phyloP scores from a whole-genome alignment of 1,284 basidiomycete genomes.

The Sporisorium reilianum region DNA sequence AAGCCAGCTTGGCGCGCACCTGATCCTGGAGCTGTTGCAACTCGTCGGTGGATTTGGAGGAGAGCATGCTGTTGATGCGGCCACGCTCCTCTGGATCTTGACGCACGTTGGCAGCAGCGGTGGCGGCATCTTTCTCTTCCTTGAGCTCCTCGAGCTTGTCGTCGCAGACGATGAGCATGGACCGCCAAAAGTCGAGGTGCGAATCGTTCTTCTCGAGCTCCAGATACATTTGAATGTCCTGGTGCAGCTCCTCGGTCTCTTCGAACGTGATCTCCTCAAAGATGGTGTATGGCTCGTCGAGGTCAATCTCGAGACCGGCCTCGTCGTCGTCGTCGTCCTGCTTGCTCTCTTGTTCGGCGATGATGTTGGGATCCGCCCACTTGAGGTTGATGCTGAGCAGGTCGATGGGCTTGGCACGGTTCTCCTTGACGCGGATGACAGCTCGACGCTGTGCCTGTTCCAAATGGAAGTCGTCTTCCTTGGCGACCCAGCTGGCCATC shows the following conservation, averaged over 20 bases:
- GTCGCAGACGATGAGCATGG: slow-evolving; percentile 96
- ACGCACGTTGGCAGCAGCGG: slow-evolving; percentile 73
- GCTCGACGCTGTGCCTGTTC: slow-evolving; percentile 92
- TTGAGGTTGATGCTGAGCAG: slow-evolving; percentile 65
- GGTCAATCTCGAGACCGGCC: slow-evolving; percentile 92
- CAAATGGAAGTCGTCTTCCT: slow-evolving; percentile 96
- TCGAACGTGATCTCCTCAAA: slow-evolving; percentile 89
- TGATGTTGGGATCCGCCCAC: slow-evolving; percentile 76
- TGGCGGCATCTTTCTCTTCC: slow-evolving; percentile 63
- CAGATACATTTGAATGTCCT: slow-evolving; percentile 93
- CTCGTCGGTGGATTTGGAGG: slow-evolving; percentile 73
- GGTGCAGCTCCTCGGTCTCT: slow-evolving; percentile 91
- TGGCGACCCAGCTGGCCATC: slow-evolving; percentile 97
- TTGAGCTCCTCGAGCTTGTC: slow-evolving; percentile 80
- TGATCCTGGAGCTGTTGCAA: slow-evolving; percentile 84
- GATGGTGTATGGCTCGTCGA: slow-evolving; percentile 97
- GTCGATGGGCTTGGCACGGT: slow-evolving; percentile 76
- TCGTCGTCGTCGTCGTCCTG: slow-evolving; percentile 80
- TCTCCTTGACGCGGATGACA: slow-evolving; percentile 92
- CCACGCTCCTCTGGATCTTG: slow-evolving; percentile 59
- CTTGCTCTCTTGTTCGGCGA: slow-evolving; percentile 89
- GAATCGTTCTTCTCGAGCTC: slow-evolving; percentile 84
- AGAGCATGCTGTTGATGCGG: slow-evolving; percentile 63
- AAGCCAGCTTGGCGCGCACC: slow-evolving; percentile 86
- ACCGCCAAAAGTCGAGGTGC: slow-evolving; percentile 98